Percentiles rank a stretch among this genome's conserved stretches.
phyloP scores from a whole-genome alignment of 2,329 filamentous ascomycete species.

The Xylaria sp. region DNA sequence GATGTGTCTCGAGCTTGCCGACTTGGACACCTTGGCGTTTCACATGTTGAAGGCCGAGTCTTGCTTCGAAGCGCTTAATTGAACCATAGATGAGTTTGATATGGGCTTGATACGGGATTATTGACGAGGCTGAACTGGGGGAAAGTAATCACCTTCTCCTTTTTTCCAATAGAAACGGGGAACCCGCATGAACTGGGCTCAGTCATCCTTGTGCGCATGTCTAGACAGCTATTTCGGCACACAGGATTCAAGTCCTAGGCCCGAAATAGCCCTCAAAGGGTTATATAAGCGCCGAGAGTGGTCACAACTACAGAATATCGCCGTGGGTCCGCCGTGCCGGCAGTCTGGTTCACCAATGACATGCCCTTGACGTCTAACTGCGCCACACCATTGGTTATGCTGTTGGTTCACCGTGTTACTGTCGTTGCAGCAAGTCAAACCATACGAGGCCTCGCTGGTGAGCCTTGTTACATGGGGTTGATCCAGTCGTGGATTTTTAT shows the following conservation, averaged over 20 bases:
- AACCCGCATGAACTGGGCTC: background rate
- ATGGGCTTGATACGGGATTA: background rate
- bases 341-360: slow-evolving; percentile 9
- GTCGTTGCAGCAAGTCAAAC: slow-evolving; percentile 8
- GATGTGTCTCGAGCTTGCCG: background rate
- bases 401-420: slow-evolving; percentile 26
- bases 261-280: background rate
- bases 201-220: background rate
- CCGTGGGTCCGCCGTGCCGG: slow-evolving; percentile 3
- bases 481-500: background rate
- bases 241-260: too few species aligned
- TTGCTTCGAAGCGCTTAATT: background rate
- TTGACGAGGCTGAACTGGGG: background rate
- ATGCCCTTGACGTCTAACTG: background rate
- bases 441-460: background rate
- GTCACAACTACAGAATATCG: background rate
- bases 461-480: background rate
- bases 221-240: too few species aligned
- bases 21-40: slow-evolving; percentile 2
- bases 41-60: background rate
- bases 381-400: slow-evolving; percentile 13
- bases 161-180: background rate
- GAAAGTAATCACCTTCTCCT: too few species aligned
- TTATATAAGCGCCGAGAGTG: slow-evolving; percentile 10
- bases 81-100: background rate